phyloP scores from a whole-genome alignment of 2,329 filamentous ascomycete species.

The Tolypocladium tundrense region DNA sequence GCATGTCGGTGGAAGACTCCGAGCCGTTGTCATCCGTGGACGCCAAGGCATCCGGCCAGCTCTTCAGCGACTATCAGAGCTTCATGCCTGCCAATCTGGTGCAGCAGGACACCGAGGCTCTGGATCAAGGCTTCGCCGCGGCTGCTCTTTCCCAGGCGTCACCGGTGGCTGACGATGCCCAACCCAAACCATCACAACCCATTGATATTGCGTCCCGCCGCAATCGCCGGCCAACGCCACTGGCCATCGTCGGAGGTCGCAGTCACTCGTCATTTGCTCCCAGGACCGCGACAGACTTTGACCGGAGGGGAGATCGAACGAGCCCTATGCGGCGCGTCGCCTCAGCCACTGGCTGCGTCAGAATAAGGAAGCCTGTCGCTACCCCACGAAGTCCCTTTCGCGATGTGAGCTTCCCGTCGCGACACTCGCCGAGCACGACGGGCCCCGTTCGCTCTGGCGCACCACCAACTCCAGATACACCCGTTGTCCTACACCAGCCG shows the following conservation, averaged over 20 bases:
- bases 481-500: constrained; percentile 27
- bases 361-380: constrained; percentile 20
- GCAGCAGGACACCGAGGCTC: not conserved
- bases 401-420: constrained; percentile 34
- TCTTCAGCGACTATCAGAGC: constrained; percentile 4
- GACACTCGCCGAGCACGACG: constrained; percentile 30
- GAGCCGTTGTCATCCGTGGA: constrained; percentile 4
- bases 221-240: constrained; percentile 31
- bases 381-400: constrained; percentile 27
- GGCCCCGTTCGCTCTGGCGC: constrained; percentile 29
- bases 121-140: not conserved
- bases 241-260: constrained; percentile 35
- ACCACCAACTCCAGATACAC: constrained; percentile 40
- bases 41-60: constrained; percentile 4
- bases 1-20: constrained; percentile 4
- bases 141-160: constrained; percentile 1
- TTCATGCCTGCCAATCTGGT: not conserved
- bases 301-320: constrained; percentile 31
- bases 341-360: constrained; percentile 34
- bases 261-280: constrained; percentile 31
- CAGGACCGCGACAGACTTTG: constrained; percentile 37
- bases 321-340: constrained; percentile 44
- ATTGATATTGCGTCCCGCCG: constrained; percentile 45
- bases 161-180: constrained; percentile 8
- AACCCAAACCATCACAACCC: constrained; percentile 37